Percentiles rank a stretch among this genome's conserved stretches.
Evolutionary conservation across 2,329 filamentous ascomycete genomes (phyloP).

Genomic region (Akanthomyces uredinophilus): DNA sequence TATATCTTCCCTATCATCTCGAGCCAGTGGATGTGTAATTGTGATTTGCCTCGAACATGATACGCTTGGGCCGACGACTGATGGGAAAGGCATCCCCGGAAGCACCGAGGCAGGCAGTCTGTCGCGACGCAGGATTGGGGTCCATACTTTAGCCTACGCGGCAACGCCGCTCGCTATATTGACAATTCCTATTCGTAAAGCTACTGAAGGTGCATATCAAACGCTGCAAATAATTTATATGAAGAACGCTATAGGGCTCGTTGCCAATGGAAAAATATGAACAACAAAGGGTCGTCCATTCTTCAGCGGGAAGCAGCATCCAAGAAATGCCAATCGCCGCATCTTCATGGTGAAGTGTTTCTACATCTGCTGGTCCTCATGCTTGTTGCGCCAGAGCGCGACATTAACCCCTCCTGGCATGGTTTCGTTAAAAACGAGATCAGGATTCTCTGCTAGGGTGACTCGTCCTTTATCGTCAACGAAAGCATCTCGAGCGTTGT

Average conservation of each 20-base stretch:
- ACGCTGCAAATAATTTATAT: not conserved
- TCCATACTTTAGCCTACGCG: not conserved
- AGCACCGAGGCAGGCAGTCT: not conserved
- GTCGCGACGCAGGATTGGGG: not conserved
- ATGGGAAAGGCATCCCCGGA: not conserved
- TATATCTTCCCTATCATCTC: not conserved
- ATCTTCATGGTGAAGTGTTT: not conserved
- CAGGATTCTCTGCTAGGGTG: not conserved
- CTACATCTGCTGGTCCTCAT: too few relatives aligned
- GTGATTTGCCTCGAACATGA: not conserved
- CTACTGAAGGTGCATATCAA: not conserved
- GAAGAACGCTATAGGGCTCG: not conserved
- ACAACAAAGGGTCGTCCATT: not conserved
- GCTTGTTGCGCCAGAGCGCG: not conserved
- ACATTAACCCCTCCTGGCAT: not conserved
- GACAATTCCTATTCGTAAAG: not conserved
- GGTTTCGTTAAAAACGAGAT: not conserved
- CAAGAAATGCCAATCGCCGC: not conserved
- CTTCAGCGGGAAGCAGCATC: not conserved
- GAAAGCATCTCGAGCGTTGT: not conserved
- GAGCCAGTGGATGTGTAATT: not conserved
- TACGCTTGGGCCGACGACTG: not conserved
- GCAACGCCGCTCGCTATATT: not conserved
- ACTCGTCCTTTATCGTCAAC: not conserved
- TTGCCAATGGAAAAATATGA: not conserved